Evolutionary conservation across 2,329 filamentous ascomycete species (phyloP), one percentile per base, ranked within the genome.

Genomic region (Remersonia thermophila): DNA sequence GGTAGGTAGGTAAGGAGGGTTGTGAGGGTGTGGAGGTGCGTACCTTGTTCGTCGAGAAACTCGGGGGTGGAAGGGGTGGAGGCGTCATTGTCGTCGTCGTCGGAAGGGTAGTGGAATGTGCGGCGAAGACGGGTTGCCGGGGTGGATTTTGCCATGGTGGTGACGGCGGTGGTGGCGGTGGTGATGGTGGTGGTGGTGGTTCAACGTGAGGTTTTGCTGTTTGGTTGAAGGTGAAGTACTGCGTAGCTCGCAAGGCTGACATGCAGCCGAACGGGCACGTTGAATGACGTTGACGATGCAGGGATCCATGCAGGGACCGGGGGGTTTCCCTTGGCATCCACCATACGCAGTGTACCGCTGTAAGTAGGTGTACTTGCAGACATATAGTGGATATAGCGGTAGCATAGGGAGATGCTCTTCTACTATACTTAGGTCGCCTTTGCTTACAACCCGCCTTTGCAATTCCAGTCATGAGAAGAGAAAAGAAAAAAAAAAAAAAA

Each of bases 31-130:
- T 3, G 20, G 16, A 33, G 16, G 5, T 16, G 29, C 45, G 35
- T 55, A 79, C 80, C 80, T 68, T 87, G 71, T 58, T 87, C 82
- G 54, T 91, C 84, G 41, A 91, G 64, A 37, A 76, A 71, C 46
- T 77, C 69, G 10, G 71, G 68, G 20, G 66, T 57, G 16, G 56
- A 58, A 54, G 69, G 65, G 26, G 70, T 65, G 36, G 56, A 55
- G 5, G 35, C 37, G 18, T 42, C 35, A 10, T 43, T n/a, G n/a
- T n/a, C 63, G 39, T 71, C 65, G 43, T 67, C 66, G 49, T 80
- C 75, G 38, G 63, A 59, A 4, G 80, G 80, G 59, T 89, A 91
- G 42, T 71, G 73, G 59, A 93, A 91, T 7, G 82, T 80, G 50
- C 72, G 80, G 51, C 86, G 78, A 30, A 91, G 63, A 44, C 82